phyloP scores from a whole-genome alignment of 176 grass and related monocot species.

The Avena eriantha region DNA sequence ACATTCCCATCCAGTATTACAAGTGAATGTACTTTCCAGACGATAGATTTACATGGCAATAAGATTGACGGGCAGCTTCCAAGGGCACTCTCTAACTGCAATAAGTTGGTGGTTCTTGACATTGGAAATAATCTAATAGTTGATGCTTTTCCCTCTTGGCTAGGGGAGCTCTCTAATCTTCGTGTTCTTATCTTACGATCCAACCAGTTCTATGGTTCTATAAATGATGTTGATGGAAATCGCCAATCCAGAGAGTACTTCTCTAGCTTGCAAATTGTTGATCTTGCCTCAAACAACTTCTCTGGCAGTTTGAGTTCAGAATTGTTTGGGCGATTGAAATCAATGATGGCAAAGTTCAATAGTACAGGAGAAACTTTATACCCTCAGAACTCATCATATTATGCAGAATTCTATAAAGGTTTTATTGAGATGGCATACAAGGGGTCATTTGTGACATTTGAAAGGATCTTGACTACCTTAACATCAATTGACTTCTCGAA shows the following conservation, averaged over 20 bases:
- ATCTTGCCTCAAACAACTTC: slow-evolving; percentile 36
- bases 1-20: not conserved
- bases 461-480: not conserved
- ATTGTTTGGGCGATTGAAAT: slow-evolving; percentile 2
- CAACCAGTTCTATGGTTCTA: slow-evolving; percentile 27
- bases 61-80: not conserved
- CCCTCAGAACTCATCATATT: accelerated
- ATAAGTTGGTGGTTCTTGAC: not conserved
- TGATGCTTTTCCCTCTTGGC: slow-evolving; percentile 40
- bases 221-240: not conserved
- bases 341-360: slow-evolving; percentile 2
- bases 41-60: slow-evolving; percentile 37
- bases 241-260: not conserved
- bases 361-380: not conserved
- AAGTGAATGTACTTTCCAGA: not conserved
- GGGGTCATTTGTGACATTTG: not conserved
- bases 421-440: not conserved
- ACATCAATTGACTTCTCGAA: slow-evolving; percentile 2
- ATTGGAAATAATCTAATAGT: not conserved
- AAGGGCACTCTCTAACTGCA: slow-evolving; percentile 1
- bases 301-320: not conserved
- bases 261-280: slow-evolving; percentile 36
- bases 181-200: slow-evolving; percentile 23
- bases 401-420: not conserved
- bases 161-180: not conserved